A percentile compares a stretch with the other conserved stretches of the same genome.
phyloP scores from a whole-genome alignment of 2,329 filamentous ascomycete species.

The Ascocoryne sarcoides region DNA sequence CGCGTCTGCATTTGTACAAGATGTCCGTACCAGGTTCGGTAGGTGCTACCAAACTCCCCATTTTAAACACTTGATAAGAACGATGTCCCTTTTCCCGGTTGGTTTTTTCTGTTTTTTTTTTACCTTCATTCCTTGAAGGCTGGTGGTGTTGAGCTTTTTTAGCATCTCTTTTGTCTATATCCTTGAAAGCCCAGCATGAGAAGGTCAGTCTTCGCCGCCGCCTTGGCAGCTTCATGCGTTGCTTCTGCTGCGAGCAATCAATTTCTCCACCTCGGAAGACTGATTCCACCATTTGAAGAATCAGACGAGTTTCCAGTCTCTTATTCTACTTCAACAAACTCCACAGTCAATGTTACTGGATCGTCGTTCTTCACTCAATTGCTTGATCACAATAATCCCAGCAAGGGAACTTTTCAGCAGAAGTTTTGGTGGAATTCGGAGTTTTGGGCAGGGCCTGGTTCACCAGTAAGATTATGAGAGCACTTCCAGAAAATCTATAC shows the following conservation, averaged over 20 bases:
- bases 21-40: neutral
- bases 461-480: constrained; percentile 39
- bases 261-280: constrained; percentile 15
- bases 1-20: too few relatives aligned
- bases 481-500: too few relatives aligned
- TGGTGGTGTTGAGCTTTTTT: constrained; percentile 20
- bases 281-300: constrained; percentile 19
- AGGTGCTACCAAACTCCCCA: neutral
- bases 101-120: neutral
- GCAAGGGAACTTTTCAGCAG: constrained; percentile 46
- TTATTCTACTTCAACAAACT: too few relatives aligned
- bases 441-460: constrained; percentile 45
- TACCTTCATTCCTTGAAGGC: neutral
- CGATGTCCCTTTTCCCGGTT: neutral
- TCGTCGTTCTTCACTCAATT: constrained; percentile 34
- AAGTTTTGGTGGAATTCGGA: constrained; percentile 44
- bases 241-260: constrained; percentile 9
- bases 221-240: constrained; percentile 13
- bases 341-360: constrained; percentile 14
- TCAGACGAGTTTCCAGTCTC: constrained; percentile 10
- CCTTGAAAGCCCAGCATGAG: too few relatives aligned
- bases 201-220: constrained; percentile 13
- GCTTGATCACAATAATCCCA: constrained; percentile 48
- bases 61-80: neutral
- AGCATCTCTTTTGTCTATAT: too few relatives aligned